These are phyloP conservation scores for Backusella tuberculispora DNA, from an alignment of 192 early-diverging fungal genomes.

Conservation along the genomic window DNA sequence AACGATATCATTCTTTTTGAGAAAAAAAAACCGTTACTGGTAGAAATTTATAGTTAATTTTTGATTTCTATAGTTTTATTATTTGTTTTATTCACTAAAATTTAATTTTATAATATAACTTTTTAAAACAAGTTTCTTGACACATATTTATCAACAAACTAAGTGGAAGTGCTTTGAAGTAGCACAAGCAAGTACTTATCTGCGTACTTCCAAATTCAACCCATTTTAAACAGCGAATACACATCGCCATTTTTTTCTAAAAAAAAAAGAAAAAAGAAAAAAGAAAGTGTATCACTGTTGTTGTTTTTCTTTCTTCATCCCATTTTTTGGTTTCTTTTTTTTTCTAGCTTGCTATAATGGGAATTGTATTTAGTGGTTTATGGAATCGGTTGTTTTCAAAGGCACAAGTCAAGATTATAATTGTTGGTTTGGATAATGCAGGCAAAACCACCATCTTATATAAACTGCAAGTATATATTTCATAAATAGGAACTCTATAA, in stretches of 20 bases:
- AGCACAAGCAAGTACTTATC: too few relatives aligned
- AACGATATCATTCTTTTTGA: too few relatives aligned
- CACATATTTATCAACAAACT: too few relatives aligned
- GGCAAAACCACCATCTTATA: slow-evolving; percentile 68
- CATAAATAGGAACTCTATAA: neutral
- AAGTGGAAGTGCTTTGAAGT: too few relatives aligned
- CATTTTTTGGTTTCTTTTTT: slow-evolving; percentile 4
- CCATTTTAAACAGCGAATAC: neutral
- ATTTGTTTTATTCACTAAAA: too few relatives aligned
- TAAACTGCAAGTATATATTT: slow-evolving; percentile 49
- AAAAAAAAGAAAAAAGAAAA: neutral
- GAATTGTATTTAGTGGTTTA: slow-evolving; percentile 60
- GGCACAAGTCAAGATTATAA: slow-evolving; percentile 70
- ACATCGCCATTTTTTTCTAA: neutral
- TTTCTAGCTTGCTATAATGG: slow-evolving; percentile 44
- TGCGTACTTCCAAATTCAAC: too few relatives aligned
- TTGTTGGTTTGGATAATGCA: slow-evolving; percentile 66
- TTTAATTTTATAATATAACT: too few relatives aligned
- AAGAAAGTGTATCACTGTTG: neutral
- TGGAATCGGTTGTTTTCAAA: slow-evolving; percentile 63
- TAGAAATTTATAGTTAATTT: too few relatives aligned
- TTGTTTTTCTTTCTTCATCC: neutral
- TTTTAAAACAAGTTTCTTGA: too few relatives aligned
- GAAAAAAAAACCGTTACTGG: too few relatives aligned
- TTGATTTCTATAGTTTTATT: too few relatives aligned